Evolutionary conservation across 1,139 yeast genomes (phyloP), one percentile per base, ranked within the genome.

Genomic region (Scheffersomyces segobiensis): DNA sequence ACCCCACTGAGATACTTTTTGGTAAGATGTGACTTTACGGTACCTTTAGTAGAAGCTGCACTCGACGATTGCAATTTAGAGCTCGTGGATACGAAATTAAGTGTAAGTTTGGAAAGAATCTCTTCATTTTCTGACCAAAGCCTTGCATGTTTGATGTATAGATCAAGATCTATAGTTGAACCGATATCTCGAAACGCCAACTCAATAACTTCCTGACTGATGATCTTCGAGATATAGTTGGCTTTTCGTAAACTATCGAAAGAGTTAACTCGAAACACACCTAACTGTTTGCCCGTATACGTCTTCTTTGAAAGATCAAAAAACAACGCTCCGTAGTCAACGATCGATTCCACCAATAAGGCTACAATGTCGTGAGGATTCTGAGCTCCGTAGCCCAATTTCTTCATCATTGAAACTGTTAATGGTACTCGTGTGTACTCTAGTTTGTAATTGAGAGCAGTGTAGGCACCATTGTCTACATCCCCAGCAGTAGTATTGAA

Each of bases 191-290:
- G 72, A 58, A 88, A 80, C 7, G 90, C 87, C 53, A 84, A 71
- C 55, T 83, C 86, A 22, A 89, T 71, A 5, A 87, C 88, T 66
- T 86, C 88, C 65, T 83, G 88, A 63, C 87, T 80, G 6, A 89
- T 80, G 20, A 86, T 77, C 62, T 83, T 84, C 55, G 87, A 85
- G 8, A 89, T 78, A 52, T 81, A 78, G 62, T 86, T 86, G 14
- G 90, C 85, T 61, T 88, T 86, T 57, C 81, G 85, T 57, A 87
- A 76, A n/a, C 90, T 85, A 66, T 87, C 88, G 61, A 88, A 82
- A 0, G 92, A 86, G 64, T 87, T 87, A 10, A 87, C 79, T 61
- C 92, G 69, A 62, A 89, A 83, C 0, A 86, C 85, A 17, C 95
- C 96, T 50, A 87, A 74, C 68, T 89, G 96, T 64, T 87, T 86